A percentile compares a stretch with the other conserved stretches of the same genome.
Conservation (phyloP, 2,329 filamentous ascomycete species). For the Fusarium circinatum region DNA sequence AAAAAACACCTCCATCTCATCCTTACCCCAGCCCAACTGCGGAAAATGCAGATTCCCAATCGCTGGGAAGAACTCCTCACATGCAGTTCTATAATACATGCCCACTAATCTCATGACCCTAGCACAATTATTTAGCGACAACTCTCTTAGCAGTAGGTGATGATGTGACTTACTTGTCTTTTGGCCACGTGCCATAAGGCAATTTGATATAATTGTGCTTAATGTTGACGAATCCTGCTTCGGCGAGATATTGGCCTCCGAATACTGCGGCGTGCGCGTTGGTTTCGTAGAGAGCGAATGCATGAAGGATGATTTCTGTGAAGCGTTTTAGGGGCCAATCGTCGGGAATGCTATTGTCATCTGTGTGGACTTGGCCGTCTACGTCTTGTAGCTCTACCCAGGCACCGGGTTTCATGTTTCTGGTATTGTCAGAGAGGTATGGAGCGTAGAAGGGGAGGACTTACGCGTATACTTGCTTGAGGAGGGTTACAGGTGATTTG, state of each 20-base stretch:
- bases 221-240: constrained; percentile 54
- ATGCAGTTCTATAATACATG: constrained; percentile 54
- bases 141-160: accelerated
- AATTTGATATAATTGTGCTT: constrained; percentile 53
- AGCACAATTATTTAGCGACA: not conserved
- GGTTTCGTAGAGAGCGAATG: constrained; percentile 51
- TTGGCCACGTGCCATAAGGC: constrained; percentile 59
- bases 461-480: constrained; percentile 48
- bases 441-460: accelerated
- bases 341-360: constrained; percentile 49
- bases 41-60: constrained; percentile 54
- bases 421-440: constrained; percentile 3
- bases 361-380: constrained; percentile 52
- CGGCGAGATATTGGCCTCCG: constrained; percentile 49
- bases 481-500: constrained; percentile 45
- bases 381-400: constrained; percentile 60
- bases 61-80: constrained; percentile 55
- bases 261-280: constrained; percentile 52
- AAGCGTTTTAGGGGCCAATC: constrained; percentile 50
- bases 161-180: constrained; percentile 48
- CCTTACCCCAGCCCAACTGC: constrained; percentile 50
- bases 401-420: constrained; percentile 55
- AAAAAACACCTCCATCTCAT: constrained; percentile 49
- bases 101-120: constrained; percentile 53
- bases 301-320: constrained; percentile 49